These are phyloP conservation scores for Cladosporium velox DNA, from an alignment of 2,329 filamentous ascomycete species.

Conservation along the genomic window DNA sequence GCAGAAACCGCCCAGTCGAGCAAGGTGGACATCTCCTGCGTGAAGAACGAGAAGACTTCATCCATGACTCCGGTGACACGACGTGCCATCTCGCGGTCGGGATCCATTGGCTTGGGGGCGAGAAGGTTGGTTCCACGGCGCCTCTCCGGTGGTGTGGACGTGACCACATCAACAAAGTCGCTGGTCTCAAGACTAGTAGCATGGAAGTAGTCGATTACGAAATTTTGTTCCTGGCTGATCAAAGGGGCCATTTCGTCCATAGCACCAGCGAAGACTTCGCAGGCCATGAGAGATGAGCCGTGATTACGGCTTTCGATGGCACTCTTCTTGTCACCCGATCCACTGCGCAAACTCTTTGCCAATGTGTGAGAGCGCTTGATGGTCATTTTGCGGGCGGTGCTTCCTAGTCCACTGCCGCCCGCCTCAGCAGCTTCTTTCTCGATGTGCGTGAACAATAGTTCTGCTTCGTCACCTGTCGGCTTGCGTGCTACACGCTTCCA, in stretches of 20 bases:
- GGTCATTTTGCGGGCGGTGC: constrained; percentile 82
- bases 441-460: constrained; percentile 80
- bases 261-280: constrained; percentile 77
- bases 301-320: constrained; percentile 57
- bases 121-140: constrained; percentile 73
- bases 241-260: constrained; percentile 80
- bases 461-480: constrained; percentile 37
- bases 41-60: constrained; percentile 80
- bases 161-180: constrained; percentile 82
- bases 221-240: constrained; percentile 93
- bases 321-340: constrained; percentile 53
- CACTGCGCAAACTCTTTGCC: constrained; percentile 70
- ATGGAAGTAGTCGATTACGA: constrained; percentile 95
- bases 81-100: constrained; percentile 82
- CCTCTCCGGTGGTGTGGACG: constrained; percentile 63
- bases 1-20: constrained; percentile 79
- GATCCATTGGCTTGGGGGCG: constrained; percentile 77
- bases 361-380: constrained; percentile 91
- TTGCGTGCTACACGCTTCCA: constrained; percentile 59
- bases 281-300: constrained; percentile 57
- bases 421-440: constrained; percentile 71
- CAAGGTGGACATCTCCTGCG: constrained; percentile 73
- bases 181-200: constrained; percentile 77
- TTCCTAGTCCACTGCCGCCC: constrained; percentile 63
- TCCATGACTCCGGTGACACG: constrained; percentile 87